A percentile compares a stretch with the other conserved stretches of the same genome.
Conservation (phyloP, 371 early-diverging fungal species). For the Enterocytospora artemiae region DNA sequence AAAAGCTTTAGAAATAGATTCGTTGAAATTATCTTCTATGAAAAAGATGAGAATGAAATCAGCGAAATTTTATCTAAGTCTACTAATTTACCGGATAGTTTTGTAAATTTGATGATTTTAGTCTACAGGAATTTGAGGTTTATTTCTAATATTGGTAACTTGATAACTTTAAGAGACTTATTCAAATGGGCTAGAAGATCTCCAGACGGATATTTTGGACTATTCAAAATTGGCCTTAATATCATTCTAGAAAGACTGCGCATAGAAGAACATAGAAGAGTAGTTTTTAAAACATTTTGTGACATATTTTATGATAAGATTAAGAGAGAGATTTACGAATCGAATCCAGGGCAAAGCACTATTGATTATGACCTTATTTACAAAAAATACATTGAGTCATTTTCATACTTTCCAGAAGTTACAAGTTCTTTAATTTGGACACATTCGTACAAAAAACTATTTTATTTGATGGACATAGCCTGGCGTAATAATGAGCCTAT, state of each 20-base stretch:
- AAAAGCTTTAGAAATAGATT: conserved; percentile 97
- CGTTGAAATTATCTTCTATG: conserved; percentile 61
- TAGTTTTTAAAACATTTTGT: conserved; percentile 23
- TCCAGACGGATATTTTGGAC: conserved; percentile 63
- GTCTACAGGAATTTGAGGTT: conserved; percentile 67
- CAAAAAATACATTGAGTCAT: not conserved
- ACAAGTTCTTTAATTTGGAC: conserved; percentile 32
- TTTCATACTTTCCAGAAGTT: not conserved
- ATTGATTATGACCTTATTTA: not conserved
- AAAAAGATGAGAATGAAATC: conserved; percentile 37
- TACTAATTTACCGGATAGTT: conserved; percentile 33
- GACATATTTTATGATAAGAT: conserved; percentile 16
- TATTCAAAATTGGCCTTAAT: conserved; percentile 82
- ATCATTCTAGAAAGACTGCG: conserved; percentile 76
- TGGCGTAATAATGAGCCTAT: conserved; percentile 78
- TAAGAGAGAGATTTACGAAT: not conserved
- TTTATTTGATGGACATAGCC: conserved; percentile 71
- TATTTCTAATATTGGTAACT: conserved; percentile 60
- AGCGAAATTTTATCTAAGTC: conserved; percentile 26
- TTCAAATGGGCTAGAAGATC: conserved; percentile 90
- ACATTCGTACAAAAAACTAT: conserved; percentile 63
- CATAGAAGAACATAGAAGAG: conserved; percentile 65
- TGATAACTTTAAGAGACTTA: conserved; percentile 87
- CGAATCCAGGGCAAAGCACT: not conserved
- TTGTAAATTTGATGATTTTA: conserved; percentile 64